Evolutionary conservation across 1,139 yeast species (phyloP).

Genomic region (Spencermartinsiella ligniputridi): DNA sequence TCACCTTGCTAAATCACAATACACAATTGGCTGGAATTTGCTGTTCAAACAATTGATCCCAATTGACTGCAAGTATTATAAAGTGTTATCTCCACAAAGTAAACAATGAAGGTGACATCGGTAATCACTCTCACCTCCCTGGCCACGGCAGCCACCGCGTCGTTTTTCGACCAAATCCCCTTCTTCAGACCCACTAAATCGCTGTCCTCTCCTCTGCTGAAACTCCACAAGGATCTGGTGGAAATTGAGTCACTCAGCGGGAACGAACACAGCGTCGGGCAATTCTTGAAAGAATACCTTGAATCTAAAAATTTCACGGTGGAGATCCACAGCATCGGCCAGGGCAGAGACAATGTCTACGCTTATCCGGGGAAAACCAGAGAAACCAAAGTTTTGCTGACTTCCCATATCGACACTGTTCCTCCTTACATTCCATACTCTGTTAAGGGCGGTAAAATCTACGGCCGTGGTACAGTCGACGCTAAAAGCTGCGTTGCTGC

Average conservation of each 20-base stretch:
- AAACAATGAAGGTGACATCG: too few relatives aligned
- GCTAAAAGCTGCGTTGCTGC: constrained; percentile 68
- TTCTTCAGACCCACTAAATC: background rate
- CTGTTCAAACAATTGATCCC: too few relatives aligned
- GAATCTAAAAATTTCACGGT: constrained; percentile 47
- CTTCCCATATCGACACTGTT: constrained; percentile 69
- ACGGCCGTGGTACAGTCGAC: constrained; percentile 65
- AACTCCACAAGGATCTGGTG: constrained; percentile 38
- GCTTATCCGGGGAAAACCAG: constrained; percentile 49
- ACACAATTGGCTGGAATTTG: too few relatives aligned
- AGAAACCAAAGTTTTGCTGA: constrained; percentile 48
- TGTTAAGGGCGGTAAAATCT: constrained; percentile 46
- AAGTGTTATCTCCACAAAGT: too few relatives aligned
- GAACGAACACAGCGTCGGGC: constrained; percentile 35
- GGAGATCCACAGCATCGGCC: constrained; percentile 40
- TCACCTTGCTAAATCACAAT: too few relatives aligned
- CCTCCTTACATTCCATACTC: constrained; percentile 59
- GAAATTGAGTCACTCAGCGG: constrained; percentile 39
- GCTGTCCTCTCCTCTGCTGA: constrained; percentile 9
- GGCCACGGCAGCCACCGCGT: background rate
- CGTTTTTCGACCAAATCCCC: background rate
- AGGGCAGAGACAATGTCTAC: constrained; percentile 48
- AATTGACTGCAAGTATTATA: too few relatives aligned
- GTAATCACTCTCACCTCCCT: background rate
- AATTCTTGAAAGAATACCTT: constrained; percentile 38